Base-by-base conservation (phyloP, 2,329 filamentous ascomycete species). In the Emmonsiellopsis sp. region DNA sequence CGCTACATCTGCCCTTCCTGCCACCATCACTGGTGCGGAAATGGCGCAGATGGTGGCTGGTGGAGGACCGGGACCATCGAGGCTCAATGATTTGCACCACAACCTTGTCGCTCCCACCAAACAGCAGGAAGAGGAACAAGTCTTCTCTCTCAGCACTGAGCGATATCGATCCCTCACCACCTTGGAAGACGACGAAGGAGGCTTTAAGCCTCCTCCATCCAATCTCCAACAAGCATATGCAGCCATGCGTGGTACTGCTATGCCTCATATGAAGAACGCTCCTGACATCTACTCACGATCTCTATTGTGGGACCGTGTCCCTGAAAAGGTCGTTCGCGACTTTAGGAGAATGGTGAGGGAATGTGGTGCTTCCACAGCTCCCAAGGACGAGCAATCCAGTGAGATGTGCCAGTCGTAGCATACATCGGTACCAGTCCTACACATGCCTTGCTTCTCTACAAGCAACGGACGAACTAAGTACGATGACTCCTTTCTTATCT, bases 201-300 rank as follows among this genome's bases (percentile, higher is more conserved):
- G 65, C 39, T 69, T 68, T 57, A 57, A 64, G 6, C 69, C 68
- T 55, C 70, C 71, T 49, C 70, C 70, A 8, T 72, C 71, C 7
- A 70, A 68, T 42, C 59, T 75, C 32, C 72, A 75, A 56, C 70
- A 95, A 61, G 85, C 89, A 6, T 80, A 96, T 46, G 83, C 86
- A 49, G 84, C 82, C 45, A 88, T 95, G 83, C 84, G 88, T 59
- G 76, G 76, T 61, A 81, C 79, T 62, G 77, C 78, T 63, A 81
- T 78, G 64, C 88, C 88, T 71, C 81, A 86, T 53, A 65, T 60
- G 34, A 65, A 68, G 61, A 81, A 81, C 50, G 86, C 85, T 47
- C 87, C 91, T 54, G 90, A 96, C 63, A 88, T 96, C 42, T 95
- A 95, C 74, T 94, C 91, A 36, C 82, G 92, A 54, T 95, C 89